Conservation (phyloP, 371 early-diverging fungal species). For the Lichtheimia hyalospora region DNA sequence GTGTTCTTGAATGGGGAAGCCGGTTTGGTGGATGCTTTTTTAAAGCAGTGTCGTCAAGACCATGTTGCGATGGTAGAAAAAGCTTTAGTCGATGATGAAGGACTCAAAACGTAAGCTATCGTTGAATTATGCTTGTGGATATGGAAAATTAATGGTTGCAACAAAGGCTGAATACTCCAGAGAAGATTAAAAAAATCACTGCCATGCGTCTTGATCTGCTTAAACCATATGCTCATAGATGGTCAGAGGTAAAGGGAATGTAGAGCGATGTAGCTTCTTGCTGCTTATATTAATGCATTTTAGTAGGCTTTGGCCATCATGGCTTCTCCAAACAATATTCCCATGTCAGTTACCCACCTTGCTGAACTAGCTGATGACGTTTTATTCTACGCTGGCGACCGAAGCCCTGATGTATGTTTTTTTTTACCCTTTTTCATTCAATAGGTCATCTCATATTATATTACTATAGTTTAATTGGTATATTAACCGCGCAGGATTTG, state of each 20-base stretch:
- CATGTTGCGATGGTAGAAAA: conserved; percentile 56
- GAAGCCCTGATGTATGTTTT: conserved; percentile 68
- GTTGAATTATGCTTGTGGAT: not conserved
- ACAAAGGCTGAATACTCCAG: conserved; percentile 40
- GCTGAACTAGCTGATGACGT: conserved; percentile 81
- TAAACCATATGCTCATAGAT: conserved; percentile 68
- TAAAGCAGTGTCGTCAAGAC: conserved; percentile 60
- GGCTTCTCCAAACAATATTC: conserved; percentile 73
- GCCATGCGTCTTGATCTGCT: conserved; percentile 71
- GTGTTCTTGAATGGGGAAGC: conserved; percentile 69
- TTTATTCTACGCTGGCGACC: conserved; percentile 87
- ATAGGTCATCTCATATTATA: not conserved
- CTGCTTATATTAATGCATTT: not conserved
- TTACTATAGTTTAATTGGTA: conserved; percentile 82
- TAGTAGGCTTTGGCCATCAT: conserved; percentile 78
- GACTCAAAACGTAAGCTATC: not conserved
- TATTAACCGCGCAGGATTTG: conserved; percentile 76
- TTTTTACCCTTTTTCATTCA: not conserved
- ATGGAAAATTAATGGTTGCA: conserved; percentile 2
- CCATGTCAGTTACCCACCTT: conserved; percentile 67
- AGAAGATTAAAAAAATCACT: conserved; percentile 67
- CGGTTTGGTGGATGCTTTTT: conserved; percentile 76
- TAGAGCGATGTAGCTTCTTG: not conserved
- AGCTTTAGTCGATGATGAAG: not conserved
- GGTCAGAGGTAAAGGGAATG: conserved; percentile 69